Conservation (phyloP, 805 yeast species). For the Wickerhamomyces chambardii region DNA sequence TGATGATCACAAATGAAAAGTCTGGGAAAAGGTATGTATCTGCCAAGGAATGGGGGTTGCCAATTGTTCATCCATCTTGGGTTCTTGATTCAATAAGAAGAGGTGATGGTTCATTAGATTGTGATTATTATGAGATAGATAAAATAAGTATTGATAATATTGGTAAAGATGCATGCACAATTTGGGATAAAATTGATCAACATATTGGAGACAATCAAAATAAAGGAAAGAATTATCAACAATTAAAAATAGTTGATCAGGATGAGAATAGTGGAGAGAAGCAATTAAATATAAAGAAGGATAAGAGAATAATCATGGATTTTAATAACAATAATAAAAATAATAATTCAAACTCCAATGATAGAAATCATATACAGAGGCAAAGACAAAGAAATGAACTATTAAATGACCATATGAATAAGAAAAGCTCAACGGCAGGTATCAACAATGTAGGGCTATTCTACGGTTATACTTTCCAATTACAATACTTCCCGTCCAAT, state of each 20-base stretch:
- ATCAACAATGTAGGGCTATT: too few species aligned
- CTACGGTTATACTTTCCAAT: constrained; percentile 23
- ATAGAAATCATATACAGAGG: neutral
- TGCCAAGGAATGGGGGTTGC: constrained; percentile 31
- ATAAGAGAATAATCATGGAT: too few species aligned
- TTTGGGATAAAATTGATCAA: constrained; percentile 15
- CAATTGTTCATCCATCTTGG: constrained; percentile 33
- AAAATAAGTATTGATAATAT: constrained; percentile 10
- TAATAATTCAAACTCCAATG: too few species aligned
- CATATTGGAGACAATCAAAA: too few species aligned
- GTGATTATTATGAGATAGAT: constrained; percentile 19
- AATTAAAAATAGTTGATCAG: too few species aligned
- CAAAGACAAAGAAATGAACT: too few species aligned
- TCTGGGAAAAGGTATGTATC: constrained; percentile 43
- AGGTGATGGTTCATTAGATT: constrained; percentile 24
- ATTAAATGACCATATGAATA: too few species aligned
- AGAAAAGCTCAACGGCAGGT: neutral
- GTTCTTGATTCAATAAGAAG: constrained; percentile 26
- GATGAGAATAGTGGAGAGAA: neutral
- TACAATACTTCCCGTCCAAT: constrained; percentile 29
- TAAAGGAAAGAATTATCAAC: neutral
- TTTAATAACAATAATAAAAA: too few species aligned
- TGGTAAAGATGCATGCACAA: constrained; percentile 20
- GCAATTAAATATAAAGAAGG: neutral
- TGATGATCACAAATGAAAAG: constrained; percentile 40